Conservation (phyloP, 306 rosid genomes). For the Cicer chorassanicum region DNA sequence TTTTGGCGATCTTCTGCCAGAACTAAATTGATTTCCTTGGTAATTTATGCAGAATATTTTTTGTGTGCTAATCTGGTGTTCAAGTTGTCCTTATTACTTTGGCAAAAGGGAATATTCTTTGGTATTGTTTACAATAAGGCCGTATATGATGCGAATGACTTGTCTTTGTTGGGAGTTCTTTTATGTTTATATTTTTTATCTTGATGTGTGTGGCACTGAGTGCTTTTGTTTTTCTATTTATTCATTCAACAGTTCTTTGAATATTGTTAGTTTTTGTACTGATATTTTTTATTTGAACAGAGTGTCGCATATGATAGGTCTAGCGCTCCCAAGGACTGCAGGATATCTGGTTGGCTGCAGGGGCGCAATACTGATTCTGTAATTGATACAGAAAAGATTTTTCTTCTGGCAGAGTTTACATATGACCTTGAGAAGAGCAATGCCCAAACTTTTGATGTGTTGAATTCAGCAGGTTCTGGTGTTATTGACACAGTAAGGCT, state of each 20-base stretch:
- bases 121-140: neutral
- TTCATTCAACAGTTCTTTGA: neutral
- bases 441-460: slow-evolving; percentile 79
- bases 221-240: neutral
- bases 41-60: neutral
- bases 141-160: neutral
- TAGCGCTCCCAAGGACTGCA: slow-evolving; percentile 90
- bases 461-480: slow-evolving; percentile 52
- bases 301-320: slow-evolving; percentile 88
- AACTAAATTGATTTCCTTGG: slow-evolving; percentile 2
- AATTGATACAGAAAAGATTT: slow-evolving; percentile 55
- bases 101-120: neutral
- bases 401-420: slow-evolving; percentile 63
- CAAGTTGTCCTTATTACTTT: neutral
- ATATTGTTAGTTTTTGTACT: slow-evolving; percentile 1
- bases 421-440: slow-evolving; percentile 94
- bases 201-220: neutral
- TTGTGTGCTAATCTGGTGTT: neutral
- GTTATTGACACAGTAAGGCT: slow-evolving; percentile 74
- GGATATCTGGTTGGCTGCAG: slow-evolving; percentile 89
- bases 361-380: slow-evolving; percentile 48
- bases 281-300: slow-evolving; percentile 52
- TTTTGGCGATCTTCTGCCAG: neutral
- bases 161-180: neutral
- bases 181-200: neutral